Base-by-base conservation (phyloP, 371 early-diverging fungal genomes). In the Nosema muscidifuracis region DNA sequence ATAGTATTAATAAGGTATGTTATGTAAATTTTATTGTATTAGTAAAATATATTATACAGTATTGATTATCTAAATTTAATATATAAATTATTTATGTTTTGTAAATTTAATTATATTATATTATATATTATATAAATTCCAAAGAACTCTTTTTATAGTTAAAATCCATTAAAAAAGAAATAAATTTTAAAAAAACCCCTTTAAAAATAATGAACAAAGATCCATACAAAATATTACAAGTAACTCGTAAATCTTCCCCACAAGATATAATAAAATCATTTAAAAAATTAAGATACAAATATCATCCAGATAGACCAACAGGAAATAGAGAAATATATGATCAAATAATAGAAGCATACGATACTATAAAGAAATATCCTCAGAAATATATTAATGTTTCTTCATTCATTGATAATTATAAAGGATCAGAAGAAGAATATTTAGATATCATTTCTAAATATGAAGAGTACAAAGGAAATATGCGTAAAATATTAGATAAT, bases 261-360 rank as follows among this genome's bases (percentile, higher is more conserved):
- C 85, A 86, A 57, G 91, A 93, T 72, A 94, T 95, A 79, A 91
- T 89, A 75, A 89, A 89, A 75, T 90, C 91, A 44, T 97, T 90
- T 84, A 89, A 89, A 67, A 88, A 87, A 70, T 84, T 95, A 36
- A 90, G 90, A 4, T 79, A 90, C 51, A 82, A 87, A 81, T 87
- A 88, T 79, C 92, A 92, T 77, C 92, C 92, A 20, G 90, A 89
- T 81, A 87, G 87, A 75, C 92, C 86, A 91, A 67, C 87, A 89
- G 65, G 89, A 87, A 74, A 89, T 88, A 78, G 90, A 88, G 77
- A 76, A 40, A 53, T 16, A 33, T 79, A 75, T 65, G 57, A 67
- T 0, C 40, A 69, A 55, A 38, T 80, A 30, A 51, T 53, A 34
- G 44, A 62, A 36, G 80, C 80, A 33, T 80, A 74, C 43, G 71